Base-by-base conservation (phyloP, 2,329 filamentous ascomycete genomes). In the Balansia obtecta region DNA sequence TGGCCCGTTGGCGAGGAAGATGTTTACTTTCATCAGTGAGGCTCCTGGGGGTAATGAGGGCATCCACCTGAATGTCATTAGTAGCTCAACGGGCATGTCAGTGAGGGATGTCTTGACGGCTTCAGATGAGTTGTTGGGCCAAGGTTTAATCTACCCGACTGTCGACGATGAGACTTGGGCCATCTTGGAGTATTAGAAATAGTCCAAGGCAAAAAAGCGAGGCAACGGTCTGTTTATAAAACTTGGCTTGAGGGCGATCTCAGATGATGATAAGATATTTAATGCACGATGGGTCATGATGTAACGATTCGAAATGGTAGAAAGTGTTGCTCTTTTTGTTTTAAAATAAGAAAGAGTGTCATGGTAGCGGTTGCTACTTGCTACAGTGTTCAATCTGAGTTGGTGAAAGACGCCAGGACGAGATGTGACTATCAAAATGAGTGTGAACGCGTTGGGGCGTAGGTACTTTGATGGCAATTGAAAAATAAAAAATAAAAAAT, bases 101-200 rank as follows among this genome's bases (percentile, higher is more conserved):
- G 68, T 82, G 32, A 74, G 74, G 27, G 87, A 94, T 44, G 85
- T 93, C 13, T 71, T 83, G 58, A 79, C 76, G 48, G 90, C 82
- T n/a, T 81, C 86, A 10, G 88, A 95, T 59, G 89, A 97, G 68
- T 68, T 98, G 61, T 67, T 88, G 42, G 73, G 73, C 2, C 69
- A 79, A 50, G 88, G 89, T 32, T 63, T 88, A 58, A 87, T 95
- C 56, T 98, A 88, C 69, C 88, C 88, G 30, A 98, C 94, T 10
- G 77, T 95, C 7, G 89, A 97, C 68, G 91, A 97, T 61, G 78
- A 87, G 67, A 97, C 91, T 1, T 97, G 87, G 84, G 88, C 88
- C 42, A 73, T 95, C 55, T 71, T 96, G 53, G 87, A 94, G 52
- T 58, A 54, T 43, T 57, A 45, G 42, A 33, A 60, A 8, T 16